Base-by-base conservation (phyloP, 179 eudicot species). In the Camellia oleifera region DNA sequence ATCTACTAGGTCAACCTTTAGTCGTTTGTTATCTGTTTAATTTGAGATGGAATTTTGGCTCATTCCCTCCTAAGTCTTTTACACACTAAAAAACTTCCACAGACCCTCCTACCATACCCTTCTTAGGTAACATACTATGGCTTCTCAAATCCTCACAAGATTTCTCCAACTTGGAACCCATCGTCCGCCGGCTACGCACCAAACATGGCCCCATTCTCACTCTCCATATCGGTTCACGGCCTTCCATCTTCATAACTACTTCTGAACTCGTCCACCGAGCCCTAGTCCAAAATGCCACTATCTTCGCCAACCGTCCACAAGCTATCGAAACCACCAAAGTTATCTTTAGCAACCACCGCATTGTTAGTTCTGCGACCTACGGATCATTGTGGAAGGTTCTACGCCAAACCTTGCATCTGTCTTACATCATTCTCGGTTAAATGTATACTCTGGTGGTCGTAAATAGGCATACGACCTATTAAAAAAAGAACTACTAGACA, bases 311-410 rank as follows among this genome's bases (percentile, higher is more conserved):
- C 72, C 90, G 92, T 17, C 92, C 92, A 2, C 26, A 23, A 0
- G 79, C 83, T 3, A 72, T 80, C 8, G 82, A 82, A 56, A 79
- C 80, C 54, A 7, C 52, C 52, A 45, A 10, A 18, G 2, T 80
- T 17, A 15, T 87, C 5, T 77, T 46, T 53, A 80, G 84, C 74
- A 44, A 79, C 76, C 85, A 82, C 45, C 85, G 65, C 61, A 80
- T 85, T 15, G 83, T 89, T 48, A 85, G 82, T 78, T 76, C 87
- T 0, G 84, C 92, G 2, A 26, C 79, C 1, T 89, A 87, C 26
- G 92, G 92, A 8, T 82, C 90, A 4, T 77, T 82, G 8, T 89
- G 92, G 92, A 80, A 86, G 58, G 77, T 84, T 32, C 82, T 87
- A 23, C 87, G 92, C 10, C 83, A 85, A 89, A 85, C 80, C 76